Evolutionary conservation across 2,329 filamentous ascomycete genomes (phyloP), one percentile per base, ranked within the genome.

Genomic region (Drechmeria coniospora): DNA sequence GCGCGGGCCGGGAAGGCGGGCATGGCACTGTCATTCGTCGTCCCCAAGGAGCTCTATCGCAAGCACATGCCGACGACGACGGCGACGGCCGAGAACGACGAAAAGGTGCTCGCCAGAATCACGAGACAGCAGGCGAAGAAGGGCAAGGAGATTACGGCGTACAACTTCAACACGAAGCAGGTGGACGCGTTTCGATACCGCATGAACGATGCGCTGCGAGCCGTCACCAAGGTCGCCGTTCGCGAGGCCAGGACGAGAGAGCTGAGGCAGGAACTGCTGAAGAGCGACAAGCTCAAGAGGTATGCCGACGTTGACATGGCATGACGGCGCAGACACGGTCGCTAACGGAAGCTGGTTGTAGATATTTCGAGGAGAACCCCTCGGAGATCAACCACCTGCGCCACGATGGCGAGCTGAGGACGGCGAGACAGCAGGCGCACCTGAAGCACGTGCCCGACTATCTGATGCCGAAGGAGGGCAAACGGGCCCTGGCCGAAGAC

Each of bases 301-400:
- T 55, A 40, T 31, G 49, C 27, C 8, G 8, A 19, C 15, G 8
- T 8, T 5, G 6, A 20, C 18, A 6, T 20, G 6, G 18, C 18
- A 20, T 10, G 18, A 10, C 10, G 20, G 9, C 20, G 10, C 20
- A n/a, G 9, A 21, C 5, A 21, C 20, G 9, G 5, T 11, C 9
- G 12, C 20, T 21, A 11, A 21, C 20, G 10, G 20, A 21, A 6
- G 4, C 4, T 6, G 6, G 6, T 11, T n/a, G n/a, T 22, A 61
- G 57, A 28, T 83, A 95, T 60, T 98, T 95, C 45, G 90, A 95
- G 49, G 90, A 98, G 53, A 94, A 98, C 50, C 90, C 90, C 0
- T 74, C 78, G 18, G 87, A 95, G 47, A 58, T 95, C 37, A 71
- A 74, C 21, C 83, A 93, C 48, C 62, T 95, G 39, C 72, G 87